Conservation (phyloP, 2,329 filamentous ascomycete species). For the Colletotrichum sp. region DNA sequence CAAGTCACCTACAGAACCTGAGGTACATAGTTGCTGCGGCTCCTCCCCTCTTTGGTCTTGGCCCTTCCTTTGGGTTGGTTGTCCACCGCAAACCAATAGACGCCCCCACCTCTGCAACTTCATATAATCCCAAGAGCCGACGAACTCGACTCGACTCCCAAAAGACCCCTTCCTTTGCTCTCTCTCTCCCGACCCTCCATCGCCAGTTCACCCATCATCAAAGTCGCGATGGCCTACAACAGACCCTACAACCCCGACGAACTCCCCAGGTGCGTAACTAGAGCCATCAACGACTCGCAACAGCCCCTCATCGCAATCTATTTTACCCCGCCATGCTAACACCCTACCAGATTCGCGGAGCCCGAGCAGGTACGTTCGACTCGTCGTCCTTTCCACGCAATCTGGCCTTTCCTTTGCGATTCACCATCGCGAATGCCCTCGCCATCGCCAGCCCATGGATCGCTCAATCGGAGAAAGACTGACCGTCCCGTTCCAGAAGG, state of each 20-base stretch:
- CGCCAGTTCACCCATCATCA: background rate
- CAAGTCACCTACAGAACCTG: background rate
- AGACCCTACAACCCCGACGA: constrained; percentile 92
- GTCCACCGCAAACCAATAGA: background rate
- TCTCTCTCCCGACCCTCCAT: background rate
- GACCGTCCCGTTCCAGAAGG: constrained; percentile 21
- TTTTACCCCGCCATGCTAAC: constrained; percentile 29
- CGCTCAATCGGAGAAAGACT: background rate
- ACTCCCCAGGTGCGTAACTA: constrained; percentile 77
- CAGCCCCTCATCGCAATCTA: constrained; percentile 5
- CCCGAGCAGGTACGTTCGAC: constrained; percentile 65
- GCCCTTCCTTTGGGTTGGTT: background rate
- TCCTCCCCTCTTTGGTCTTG: background rate
- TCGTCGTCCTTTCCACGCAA: constrained; percentile 3
- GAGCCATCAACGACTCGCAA: constrained; percentile 13
- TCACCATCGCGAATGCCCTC: background rate
- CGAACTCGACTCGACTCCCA: background rate
- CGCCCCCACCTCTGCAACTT: constrained; percentile 14
- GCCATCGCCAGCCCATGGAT: constrained; percentile 23
- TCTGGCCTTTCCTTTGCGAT: constrained; percentile 4
- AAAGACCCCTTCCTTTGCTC: background rate
- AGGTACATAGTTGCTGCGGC: constrained; percentile 10
- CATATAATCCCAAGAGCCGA: constrained; percentile 11
- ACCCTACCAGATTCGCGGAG: constrained; percentile 68
- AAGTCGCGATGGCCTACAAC: constrained; percentile 86